Evolutionary conservation across 169 alveolate species (phyloP), one percentile per base, ranked within the genome.

Genomic region (Neospora caninum): DNA sequence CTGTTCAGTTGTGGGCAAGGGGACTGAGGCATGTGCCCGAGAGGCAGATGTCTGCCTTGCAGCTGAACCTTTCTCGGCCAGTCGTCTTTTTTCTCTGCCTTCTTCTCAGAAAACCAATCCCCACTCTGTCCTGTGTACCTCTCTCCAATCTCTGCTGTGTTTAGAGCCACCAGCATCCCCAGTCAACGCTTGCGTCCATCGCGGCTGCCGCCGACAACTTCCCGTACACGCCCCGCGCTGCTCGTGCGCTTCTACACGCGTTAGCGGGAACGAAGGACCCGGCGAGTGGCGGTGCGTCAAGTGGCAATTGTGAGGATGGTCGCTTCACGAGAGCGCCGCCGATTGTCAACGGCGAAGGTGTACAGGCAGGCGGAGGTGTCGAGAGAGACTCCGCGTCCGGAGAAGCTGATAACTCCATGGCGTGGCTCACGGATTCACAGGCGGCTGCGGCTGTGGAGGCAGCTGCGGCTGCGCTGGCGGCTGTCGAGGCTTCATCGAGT

Each of bases 201-300:
- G 89, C 89, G 18, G 64, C 89, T 1, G 89, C 89, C 13, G 89
- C 89, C 42, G 67, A 82, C 20, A 82, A 43, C 41, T 82, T 42
- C 39, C 67, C 89, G 43, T 82, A 82, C 64, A 82, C 89, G 0
- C 89, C 89, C 2, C 89, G 89, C 6, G 89, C 89, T 0, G 89
- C 89, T 29, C 89, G 64, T 18, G 89, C 41, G 34, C 64, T 82
- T 27, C 89, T 82, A 7, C 69, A 82, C 89, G 89, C 89, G 22
- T 29, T 82, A 67, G 89, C 89, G 2, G 89, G 89, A 43, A 78
- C 86, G n/a, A 78, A n/a, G 31, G 86, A 78, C 43, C 86, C 39
- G 45, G 27, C 86, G 1, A 38, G 86, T n/a, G 86, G 29, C n/a
- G 45, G 10, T 78, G n/a, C 22, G 22, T 70, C 83, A 34, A 70